Evolutionary conservation across 2,329 filamentous ascomycete genomes (phyloP).

Genomic region (Fusarium pininemorale): DNA sequence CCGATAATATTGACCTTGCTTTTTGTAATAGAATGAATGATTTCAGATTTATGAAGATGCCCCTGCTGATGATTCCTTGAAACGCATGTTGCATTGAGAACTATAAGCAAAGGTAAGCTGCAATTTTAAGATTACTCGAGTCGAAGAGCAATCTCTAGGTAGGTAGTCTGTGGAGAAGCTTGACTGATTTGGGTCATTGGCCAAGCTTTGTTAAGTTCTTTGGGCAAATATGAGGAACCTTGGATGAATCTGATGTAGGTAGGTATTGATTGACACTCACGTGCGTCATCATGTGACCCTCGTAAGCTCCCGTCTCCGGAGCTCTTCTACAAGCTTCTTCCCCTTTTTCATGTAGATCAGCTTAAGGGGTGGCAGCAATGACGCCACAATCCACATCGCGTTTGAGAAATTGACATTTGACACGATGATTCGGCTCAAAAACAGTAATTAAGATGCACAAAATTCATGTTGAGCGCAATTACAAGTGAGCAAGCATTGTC

Average conservation of each 20-base stretch:
- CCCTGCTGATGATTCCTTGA: neutral
- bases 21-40: neutral
- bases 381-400: slow-evolving; percentile 20
- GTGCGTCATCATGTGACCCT: slow-evolving; percentile 18
- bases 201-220: neutral
- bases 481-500: slow-evolving; percentile 8
- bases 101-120: neutral
- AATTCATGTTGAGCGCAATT: slow-evolving; percentile 18
- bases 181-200: neutral
- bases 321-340: slow-evolving; percentile 1
- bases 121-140: neutral
- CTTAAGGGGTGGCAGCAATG: slow-evolving; percentile 18
- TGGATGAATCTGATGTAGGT: neutral
- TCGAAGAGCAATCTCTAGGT: neutral
- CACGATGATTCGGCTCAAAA: neutral
- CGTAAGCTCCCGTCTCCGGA: neutral
- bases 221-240: neutral
- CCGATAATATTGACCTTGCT: neutral
- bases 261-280: neutral
- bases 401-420: neutral
- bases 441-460: slow-evolving; percentile 5
- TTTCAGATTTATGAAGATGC: neutral
- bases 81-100: neutral
- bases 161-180: neutral
- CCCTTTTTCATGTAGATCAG: slow-evolving; percentile 12